These are phyloP conservation scores for Tieghemostelium lacteum DNA, from an alignment of 78 protist genomes.

Conservation along the genomic window DNA sequence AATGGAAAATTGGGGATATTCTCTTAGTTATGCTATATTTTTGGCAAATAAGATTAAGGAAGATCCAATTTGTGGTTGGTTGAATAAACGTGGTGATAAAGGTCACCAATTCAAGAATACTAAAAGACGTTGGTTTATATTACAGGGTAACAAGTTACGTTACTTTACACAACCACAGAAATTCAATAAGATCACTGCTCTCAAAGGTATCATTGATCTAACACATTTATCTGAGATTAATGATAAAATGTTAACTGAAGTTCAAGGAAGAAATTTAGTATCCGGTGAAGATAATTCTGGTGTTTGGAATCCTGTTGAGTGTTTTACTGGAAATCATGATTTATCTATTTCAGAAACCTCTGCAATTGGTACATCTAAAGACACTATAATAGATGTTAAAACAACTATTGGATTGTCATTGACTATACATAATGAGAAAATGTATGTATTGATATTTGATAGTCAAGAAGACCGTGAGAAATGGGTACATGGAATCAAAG, in stretches of 20 bases:
- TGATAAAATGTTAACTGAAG: constrained; percentile 39
- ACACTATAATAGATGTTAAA: constrained; percentile 1
- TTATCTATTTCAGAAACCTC: not conserved
- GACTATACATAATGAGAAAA: constrained; percentile 44
- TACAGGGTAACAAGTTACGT: constrained; percentile 55
- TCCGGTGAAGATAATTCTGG: not conserved
- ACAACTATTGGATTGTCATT: constrained; percentile 22
- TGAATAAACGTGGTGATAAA: constrained; percentile 68
- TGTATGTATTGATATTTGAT: constrained; percentile 42
- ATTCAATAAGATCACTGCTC: constrained; percentile 33
- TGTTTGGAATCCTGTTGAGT: not conserved
- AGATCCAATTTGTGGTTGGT: constrained; percentile 67
- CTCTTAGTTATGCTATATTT: constrained; percentile 56
- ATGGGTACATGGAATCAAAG: constrained; percentile 49
- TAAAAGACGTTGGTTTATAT: constrained; percentile 50
- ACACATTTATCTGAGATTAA: constrained; percentile 52
- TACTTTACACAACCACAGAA: constrained; percentile 40
- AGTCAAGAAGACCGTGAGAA: constrained; percentile 33
- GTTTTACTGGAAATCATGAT: constrained; percentile 14
- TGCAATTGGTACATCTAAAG: not conserved
- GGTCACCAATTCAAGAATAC: constrained; percentile 74
- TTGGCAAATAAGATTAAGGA: constrained; percentile 62
- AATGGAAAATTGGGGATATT: constrained; percentile 69
- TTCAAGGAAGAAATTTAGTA: constrained; percentile 1
- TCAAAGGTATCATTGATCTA: constrained; percentile 62